phyloP scores from a whole-genome alignment of 805 yeast species.

The Pichia scutulata region DNA sequence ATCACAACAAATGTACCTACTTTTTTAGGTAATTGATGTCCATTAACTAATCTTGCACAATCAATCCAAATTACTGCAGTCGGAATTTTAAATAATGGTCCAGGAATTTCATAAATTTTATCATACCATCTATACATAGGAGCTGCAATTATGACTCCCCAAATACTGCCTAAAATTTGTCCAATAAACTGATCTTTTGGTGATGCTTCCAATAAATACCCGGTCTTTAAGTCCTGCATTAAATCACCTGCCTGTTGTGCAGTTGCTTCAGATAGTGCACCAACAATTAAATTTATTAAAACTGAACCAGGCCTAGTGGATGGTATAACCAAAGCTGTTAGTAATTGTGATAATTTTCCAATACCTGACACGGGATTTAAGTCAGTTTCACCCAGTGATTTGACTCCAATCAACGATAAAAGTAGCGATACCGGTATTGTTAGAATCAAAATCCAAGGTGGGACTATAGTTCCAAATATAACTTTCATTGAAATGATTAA shows the following conservation, averaged over 20 bases:
- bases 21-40: constrained; percentile 79
- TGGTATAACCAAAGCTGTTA: constrained; percentile 80
- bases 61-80: constrained; percentile 97
- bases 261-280: constrained; percentile 97
- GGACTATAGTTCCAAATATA: constrained; percentile 67
- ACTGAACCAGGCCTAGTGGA: constrained; percentile 70
- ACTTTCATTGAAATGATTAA: constrained; percentile 58
- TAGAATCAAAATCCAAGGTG: constrained; percentile 56
- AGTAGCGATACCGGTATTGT: constrained; percentile 73
- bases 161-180: constrained; percentile 79
- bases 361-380: constrained; percentile 95
- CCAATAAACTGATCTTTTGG: constrained; percentile 89
- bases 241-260: constrained; percentile 98
- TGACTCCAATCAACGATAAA: constrained; percentile 77
- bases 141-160: constrained; percentile 75
- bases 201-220: constrained; percentile 84
- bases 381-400: constrained; percentile 96
- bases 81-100: constrained; percentile 74
- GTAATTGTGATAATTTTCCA: constrained; percentile 84
- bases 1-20: constrained; percentile 53
- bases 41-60: constrained; percentile 87
- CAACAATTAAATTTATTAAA: constrained; percentile 81
- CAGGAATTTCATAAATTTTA: constrained; percentile 78
- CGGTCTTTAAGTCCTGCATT: constrained; percentile 96
- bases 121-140: constrained; percentile 79